Conservation (phyloP, 305 asterid species). For the Fraxinus sp. region DNA sequence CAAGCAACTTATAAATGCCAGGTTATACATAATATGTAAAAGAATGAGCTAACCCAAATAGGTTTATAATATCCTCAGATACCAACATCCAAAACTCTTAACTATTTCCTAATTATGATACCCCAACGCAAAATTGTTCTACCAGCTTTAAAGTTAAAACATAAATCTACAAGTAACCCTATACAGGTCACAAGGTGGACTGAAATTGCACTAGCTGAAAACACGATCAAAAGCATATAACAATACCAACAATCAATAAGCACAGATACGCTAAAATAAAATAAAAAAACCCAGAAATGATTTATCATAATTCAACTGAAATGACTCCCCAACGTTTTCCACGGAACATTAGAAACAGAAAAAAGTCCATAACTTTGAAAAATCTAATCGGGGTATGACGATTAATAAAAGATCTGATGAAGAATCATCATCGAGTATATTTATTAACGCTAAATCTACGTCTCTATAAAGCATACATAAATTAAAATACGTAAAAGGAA, state of each 20-base stretch:
- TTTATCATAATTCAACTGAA: slow-evolving; percentile 9
- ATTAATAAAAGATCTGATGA: slow-evolving; percentile 29
- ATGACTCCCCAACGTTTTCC: background rate
- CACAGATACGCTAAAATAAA: background rate
- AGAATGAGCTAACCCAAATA: background rate
- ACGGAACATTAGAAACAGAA: background rate
- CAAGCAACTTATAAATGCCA: background rate
- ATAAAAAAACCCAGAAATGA: slow-evolving; percentile 10
- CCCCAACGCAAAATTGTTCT: background rate
- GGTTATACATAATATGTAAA: background rate
- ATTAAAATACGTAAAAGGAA: background rate
- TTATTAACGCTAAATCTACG: slow-evolving; percentile 20
- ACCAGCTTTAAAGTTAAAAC: background rate
- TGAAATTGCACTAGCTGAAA: background rate
- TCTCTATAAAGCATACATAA: background rate
- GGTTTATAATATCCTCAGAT: background rate
- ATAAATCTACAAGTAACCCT: background rate
- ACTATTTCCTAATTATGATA: background rate
- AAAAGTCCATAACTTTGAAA: background rate
- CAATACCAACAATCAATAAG: background rate
- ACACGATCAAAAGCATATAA: background rate
- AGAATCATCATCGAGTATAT: slow-evolving; percentile 12
- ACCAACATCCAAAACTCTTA: background rate
- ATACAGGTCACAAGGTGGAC: background rate
- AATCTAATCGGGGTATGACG: background rate